Conservation (phyloP, 345 rosid genomes). For the Melaleuca quinquenervia region DNA sequence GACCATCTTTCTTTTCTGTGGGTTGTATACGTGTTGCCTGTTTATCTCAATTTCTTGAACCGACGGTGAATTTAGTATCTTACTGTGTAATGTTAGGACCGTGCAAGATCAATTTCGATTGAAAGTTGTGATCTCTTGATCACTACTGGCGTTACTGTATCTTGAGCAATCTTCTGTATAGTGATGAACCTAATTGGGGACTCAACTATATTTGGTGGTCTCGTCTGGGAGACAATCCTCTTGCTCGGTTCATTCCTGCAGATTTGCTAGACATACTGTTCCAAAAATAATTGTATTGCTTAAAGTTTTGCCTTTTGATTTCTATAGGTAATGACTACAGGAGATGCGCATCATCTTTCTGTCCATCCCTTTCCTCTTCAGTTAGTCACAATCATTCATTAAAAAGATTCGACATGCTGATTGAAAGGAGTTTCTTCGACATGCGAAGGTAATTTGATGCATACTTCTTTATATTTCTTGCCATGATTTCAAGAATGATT, state of each 20-base stretch:
- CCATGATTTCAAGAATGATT: not conserved
- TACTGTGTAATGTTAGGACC: not conserved
- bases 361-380: conserved; percentile 5
- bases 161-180: not conserved
- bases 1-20: not conserved
- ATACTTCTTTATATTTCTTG: not conserved
- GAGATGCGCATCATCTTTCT: conserved; percentile 2
- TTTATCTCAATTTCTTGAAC: not conserved
- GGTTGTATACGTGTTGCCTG: not conserved
- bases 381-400: conserved; percentile 5
- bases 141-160: not conserved
- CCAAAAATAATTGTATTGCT: not conserved
- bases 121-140: not conserved
- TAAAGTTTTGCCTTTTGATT: not conserved
- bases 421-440: conserved; percentile 6
- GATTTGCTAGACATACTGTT: not conserved
- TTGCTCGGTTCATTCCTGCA: not conserved
- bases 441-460: conserved; percentile 20
- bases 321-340: conserved; percentile 17
- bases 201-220: not conserved
- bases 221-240: not conserved
- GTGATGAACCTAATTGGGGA: not conserved
- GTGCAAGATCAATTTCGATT: not conserved
- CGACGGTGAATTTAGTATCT: not conserved
- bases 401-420: not conserved